A percentile compares a stretch with the other conserved stretches of the same genome.
Evolutionary conservation across 306 rosid genomes (phyloP).

Genomic region (Abrus pulchellus): DNA sequence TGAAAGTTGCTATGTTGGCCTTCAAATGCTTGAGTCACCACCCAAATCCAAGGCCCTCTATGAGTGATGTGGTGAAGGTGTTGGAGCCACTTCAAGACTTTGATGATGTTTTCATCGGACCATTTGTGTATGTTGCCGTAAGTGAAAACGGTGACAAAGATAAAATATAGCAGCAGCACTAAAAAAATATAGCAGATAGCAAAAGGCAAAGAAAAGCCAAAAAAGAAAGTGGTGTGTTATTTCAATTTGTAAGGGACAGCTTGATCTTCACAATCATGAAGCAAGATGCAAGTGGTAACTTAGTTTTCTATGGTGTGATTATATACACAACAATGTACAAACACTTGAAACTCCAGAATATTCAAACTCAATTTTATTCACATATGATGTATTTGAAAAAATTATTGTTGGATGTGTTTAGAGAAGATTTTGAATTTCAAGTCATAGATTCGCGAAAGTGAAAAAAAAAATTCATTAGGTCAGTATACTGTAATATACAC

Average conservation of each 20-base stretch:
- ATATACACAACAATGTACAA: slow-evolving; percentile 38
- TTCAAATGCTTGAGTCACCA: slow-evolving; percentile 70
- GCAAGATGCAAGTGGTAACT: slow-evolving; percentile 19
- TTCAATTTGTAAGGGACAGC: slow-evolving; percentile 13
- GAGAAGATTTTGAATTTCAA: slow-evolving; percentile 15
- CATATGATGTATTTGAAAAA: slow-evolving; percentile 8
- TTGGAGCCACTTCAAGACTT: slow-evolving; percentile 74
- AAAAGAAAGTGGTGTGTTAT: slow-evolving; percentile 1
- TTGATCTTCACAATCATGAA: slow-evolving; percentile 20
- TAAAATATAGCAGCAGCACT: slow-evolving; percentile 28
- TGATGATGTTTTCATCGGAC: slow-evolving; percentile 57
- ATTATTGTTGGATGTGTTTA: slow-evolving; percentile 7
- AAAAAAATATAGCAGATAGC: slow-evolving; percentile 9
- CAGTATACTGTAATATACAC: background rate
- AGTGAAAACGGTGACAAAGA: slow-evolving; percentile 47
- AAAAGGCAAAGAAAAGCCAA: background rate
- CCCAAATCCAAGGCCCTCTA: slow-evolving; percentile 72
- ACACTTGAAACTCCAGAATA: slow-evolving; percentile 31
- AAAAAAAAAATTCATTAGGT: background rate
- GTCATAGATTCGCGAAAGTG: background rate
- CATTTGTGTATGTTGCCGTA: slow-evolving; percentile 79
- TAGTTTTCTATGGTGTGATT: slow-evolving; percentile 31
- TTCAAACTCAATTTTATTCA: slow-evolving; percentile 16
- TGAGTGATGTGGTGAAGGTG: slow-evolving; percentile 69
- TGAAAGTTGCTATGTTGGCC: slow-evolving; percentile 68